Conservation (phyloP, 495 filamentous ascomycete genomes). For the Penicillium desertorum region DNA sequence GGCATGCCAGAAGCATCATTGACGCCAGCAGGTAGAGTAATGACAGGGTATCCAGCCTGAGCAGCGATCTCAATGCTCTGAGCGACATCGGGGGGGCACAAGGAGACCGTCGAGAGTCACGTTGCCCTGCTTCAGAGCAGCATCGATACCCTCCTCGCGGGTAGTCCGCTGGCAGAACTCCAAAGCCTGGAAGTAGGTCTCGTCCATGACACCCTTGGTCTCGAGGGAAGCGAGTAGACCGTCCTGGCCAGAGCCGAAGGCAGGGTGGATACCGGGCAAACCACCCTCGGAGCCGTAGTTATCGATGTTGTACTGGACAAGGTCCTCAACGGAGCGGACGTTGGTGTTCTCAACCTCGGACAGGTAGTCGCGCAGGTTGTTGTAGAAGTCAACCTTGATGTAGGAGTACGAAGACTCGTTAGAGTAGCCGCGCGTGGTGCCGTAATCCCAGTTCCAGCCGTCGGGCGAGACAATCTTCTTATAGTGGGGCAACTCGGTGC, state of each 20-base stretch:
- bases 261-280: slow-evolving; percentile 58
- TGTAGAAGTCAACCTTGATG: slow-evolving; percentile 76
- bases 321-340: slow-evolving; percentile 63
- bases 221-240: slow-evolving; percentile 60
- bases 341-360: slow-evolving; percentile 62
- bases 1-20: slow-evolving; percentile 61
- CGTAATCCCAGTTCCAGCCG: slow-evolving; percentile 75
- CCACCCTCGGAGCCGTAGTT: slow-evolving; percentile 71
- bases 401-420: slow-evolving; percentile 72
- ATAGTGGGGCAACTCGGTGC: slow-evolving; percentile 64
- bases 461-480: slow-evolving; percentile 58
- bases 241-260: slow-evolving; percentile 71
- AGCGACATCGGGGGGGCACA: slow-evolving; percentile 64
- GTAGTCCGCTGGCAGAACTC: slow-evolving; percentile 57
- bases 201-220: slow-evolving; percentile 60
- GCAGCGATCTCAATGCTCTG: slow-evolving; percentile 58
- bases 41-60: slow-evolving; percentile 65
- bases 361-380: slow-evolving; percentile 66
- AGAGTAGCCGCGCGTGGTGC: slow-evolving; percentile 57
- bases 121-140: slow-evolving; percentile 53
- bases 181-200: slow-evolving; percentile 65
- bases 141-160: slow-evolving; percentile 66
- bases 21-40: slow-evolving; percentile 64
- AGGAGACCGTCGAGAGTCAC: slow-evolving; percentile 58
- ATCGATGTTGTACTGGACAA: slow-evolving; percentile 65